Evolutionary conservation across 139 green algal species (phyloP).

Genomic region (Tetraselmis chui): DNA sequence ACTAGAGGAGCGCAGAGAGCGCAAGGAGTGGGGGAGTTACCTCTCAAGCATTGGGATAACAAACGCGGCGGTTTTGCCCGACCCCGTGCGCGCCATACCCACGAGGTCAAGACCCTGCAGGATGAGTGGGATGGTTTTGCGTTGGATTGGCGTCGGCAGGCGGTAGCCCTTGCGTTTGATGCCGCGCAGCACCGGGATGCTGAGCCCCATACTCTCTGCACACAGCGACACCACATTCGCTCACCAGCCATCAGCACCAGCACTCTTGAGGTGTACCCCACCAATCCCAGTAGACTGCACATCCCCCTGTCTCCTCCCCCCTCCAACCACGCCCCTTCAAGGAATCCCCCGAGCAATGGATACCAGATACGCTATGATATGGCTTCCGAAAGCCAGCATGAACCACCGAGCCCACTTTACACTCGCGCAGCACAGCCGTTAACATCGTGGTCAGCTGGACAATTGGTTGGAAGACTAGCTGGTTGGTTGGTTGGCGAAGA

Average conservation of each 20-base stretch:
- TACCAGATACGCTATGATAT: background rate
- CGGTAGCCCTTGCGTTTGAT: slow-evolving; percentile 89
- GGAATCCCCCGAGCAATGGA: background rate
- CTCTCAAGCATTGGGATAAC: slow-evolving; percentile 85
- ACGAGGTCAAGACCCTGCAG: slow-evolving; percentile 76
- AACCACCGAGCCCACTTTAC: too few species aligned
- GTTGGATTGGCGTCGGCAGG: slow-evolving; percentile 94
- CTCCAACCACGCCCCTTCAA: background rate
- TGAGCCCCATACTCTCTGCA: slow-evolving; percentile 81
- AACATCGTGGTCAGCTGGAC: too few species aligned
- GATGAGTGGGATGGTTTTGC: slow-evolving; percentile 78
- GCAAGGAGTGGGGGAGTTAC: slow-evolving; percentile 15
- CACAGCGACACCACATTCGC: background rate
- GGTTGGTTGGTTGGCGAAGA: background rate
- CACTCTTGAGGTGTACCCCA: background rate
- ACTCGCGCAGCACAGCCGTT: too few species aligned
- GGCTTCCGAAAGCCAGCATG: background rate
- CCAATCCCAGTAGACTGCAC: too few species aligned
- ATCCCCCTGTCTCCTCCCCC: background rate
- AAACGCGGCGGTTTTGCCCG: slow-evolving; percentile 94
- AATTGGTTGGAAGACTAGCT: background rate
- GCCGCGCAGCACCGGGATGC: slow-evolving; percentile 52
- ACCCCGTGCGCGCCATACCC: slow-evolving; percentile 90
- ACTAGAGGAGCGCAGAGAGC: background rate
- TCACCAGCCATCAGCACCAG: background rate